A percentile compares a stretch with the other conserved stretches of the same genome.
Conservation (phyloP, 1,284 basidiomycete genomes). For the Malassezia caprae region DNA sequence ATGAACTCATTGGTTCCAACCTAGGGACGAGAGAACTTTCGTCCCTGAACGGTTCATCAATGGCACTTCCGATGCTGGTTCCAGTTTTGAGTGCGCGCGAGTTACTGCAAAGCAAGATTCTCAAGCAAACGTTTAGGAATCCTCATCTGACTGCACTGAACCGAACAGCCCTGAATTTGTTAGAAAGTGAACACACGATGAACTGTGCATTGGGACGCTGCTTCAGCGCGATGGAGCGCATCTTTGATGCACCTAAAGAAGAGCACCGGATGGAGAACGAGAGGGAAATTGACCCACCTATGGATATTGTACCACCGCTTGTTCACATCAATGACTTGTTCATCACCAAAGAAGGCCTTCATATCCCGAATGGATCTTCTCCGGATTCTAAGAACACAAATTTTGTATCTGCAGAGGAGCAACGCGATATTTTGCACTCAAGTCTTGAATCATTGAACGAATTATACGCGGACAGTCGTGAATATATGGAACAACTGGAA, state of each 20-base stretch:
- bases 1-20: slow-evolving; percentile 7
- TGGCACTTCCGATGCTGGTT: slow-evolving; percentile 42
- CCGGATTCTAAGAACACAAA: slow-evolving; percentile 7
- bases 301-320: slow-evolving; percentile 29
- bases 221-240: slow-evolving; percentile 39
- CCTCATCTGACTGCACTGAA: slow-evolving; percentile 42
- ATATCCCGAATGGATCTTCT: slow-evolving; percentile 17
- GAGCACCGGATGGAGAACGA: not conserved
- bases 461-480: slow-evolving; percentile 51
- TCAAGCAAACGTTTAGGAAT: slow-evolving; percentile 44
- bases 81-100: slow-evolving; percentile 37
- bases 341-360: slow-evolving; percentile 37
- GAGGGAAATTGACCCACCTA: not conserved
- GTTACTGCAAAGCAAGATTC: slow-evolving; percentile 38
- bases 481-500: slow-evolving; percentile 53
- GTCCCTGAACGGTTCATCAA: slow-evolving; percentile 1
- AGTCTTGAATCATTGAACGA: slow-evolving; percentile 46
- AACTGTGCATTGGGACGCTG: slow-evolving; percentile 37
- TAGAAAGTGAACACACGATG: slow-evolving; percentile 42
- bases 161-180: slow-evolving; percentile 44
- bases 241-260: not conserved
- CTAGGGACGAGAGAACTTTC: not conserved
- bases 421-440: slow-evolving; percentile 38
- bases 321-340: slow-evolving; percentile 40
- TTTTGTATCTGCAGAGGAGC: slow-evolving; percentile 24